Base-by-base conservation (phyloP, 106 monocot genomes). In the Platanthera guangdongensis region DNA sequence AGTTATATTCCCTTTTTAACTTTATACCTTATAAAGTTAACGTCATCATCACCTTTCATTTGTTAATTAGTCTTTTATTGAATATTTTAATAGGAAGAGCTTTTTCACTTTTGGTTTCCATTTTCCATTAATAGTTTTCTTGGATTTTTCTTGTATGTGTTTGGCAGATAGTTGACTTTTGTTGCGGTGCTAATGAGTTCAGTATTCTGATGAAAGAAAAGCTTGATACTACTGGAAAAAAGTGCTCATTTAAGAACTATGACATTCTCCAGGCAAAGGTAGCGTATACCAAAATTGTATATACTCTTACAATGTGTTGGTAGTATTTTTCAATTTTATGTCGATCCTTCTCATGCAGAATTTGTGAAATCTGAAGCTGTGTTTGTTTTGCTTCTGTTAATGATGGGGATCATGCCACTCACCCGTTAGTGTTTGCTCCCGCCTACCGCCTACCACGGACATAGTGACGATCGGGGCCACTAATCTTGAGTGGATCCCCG, bases 161-260 rank as follows among this genome's bases (percentile, higher is more conserved):
- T 57, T 85, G 80, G 32, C 83, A 92, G 92, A 83, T 92, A 28
- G 92, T 92, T 14, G 92, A 92, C 69, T 92, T 92, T 71, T 92
- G 88, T 76, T 92, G 92, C 47, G 92, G 92, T n/a, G 77, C 92
- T 9, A 92, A 92, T 83, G 92, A 92, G 55, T 92, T 88, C 71
- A 88, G 92, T 69, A 72, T 53, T 54, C 16, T 92, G 19, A 92
- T 92, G 88, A 88, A 88, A 72, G 86, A 85, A 82, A 92, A 84
- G 78, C 86, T 92, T 71, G 92, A 92, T 77, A 59, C 78, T 63
- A 46, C 54, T 52, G 81, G 84, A 52, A 92, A 88, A 73, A 86
- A 78, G 28, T 88, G 88, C 62, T 77, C 72, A 47, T 92, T 82
- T 51, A 92, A 85, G 75, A 92, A 92, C 81, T 92, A 77, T 82